Evolutionary conservation across 2,329 filamentous ascomycete species (phyloP).

Genomic region (Colletotrichum falcatum): DNA sequence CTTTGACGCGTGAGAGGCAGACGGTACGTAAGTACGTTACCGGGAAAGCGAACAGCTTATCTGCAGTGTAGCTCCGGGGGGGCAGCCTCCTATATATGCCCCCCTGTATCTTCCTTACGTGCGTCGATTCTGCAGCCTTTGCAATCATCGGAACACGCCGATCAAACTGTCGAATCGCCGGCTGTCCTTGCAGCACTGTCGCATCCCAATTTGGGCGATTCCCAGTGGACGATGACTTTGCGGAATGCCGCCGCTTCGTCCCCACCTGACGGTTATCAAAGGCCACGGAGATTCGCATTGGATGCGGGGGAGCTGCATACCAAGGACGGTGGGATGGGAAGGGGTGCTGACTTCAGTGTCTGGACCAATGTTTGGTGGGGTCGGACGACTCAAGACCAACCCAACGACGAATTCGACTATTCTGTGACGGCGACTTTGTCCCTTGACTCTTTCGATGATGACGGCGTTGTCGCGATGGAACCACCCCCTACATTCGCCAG

Average conservation of each 20-base stretch:
- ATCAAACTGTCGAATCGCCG: neutral
- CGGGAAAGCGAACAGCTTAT: slow-evolving; percentile 9
- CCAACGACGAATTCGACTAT: neutral
- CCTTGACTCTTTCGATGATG: slow-evolving; percentile 13
- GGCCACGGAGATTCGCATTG: neutral
- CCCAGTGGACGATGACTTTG: neutral
- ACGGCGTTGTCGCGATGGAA: slow-evolving; percentile 3
- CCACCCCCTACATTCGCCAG: neutral
- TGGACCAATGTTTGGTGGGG: slow-evolving; percentile 23
- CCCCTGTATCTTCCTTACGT: neutral
- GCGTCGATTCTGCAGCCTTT: slow-evolving; percentile 21
- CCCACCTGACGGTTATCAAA: slow-evolving; percentile 14
- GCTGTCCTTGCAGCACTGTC: neutral
- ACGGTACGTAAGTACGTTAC: neutral
- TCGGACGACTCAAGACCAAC: slow-evolving; percentile 6
- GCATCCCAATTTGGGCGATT: neutral
- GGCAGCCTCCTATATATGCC: slow-evolving; percentile 11
- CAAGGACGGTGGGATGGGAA: neutral
- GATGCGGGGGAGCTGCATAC: slow-evolving; percentile 26
- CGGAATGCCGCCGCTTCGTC: slow-evolving; percentile 14
- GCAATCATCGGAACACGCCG: slow-evolving; percentile 10
- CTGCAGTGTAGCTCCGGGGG: slow-evolving; percentile 19
- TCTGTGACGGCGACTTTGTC: neutral
- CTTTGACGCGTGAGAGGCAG: neutral
- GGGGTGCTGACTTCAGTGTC: slow-evolving; percentile 20